Conservation (phyloP, 352 stramenopile species). For the Phytophthora pini region DNA sequence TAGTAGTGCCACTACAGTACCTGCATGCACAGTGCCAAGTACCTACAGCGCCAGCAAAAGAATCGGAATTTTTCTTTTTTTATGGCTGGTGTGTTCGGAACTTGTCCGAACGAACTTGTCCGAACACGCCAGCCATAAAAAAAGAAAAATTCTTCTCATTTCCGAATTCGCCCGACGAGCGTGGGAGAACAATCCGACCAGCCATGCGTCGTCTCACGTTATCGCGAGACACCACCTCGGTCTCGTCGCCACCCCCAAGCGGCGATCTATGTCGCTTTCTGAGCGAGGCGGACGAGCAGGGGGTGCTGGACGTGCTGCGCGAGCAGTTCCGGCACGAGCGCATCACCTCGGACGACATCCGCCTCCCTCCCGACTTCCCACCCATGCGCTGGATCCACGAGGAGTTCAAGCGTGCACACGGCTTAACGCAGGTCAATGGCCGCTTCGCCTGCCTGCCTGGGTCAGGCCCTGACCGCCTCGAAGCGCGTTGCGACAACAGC, state of each 20-base stretch:
- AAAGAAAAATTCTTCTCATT: too few species aligned
- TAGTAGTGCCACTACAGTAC: too few species aligned
- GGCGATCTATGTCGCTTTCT: constrained; percentile 30
- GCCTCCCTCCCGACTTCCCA: constrained; percentile 56
- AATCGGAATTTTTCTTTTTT: too few species aligned
- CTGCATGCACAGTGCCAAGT: too few species aligned
- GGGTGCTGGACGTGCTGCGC: constrained; percentile 52
- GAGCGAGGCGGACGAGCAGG: constrained; percentile 43
- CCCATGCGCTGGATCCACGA: constrained; percentile 52
- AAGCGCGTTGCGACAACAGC: neutral
- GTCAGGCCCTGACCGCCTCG: constrained; percentile 9
- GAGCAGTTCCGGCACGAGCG: constrained; percentile 59
- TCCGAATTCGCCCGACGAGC: neutral
- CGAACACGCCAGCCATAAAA: too few species aligned
- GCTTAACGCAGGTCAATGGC: constrained; percentile 32
- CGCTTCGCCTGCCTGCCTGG: constrained; percentile 6
- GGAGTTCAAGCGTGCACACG: constrained; percentile 49
- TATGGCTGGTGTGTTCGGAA: too few species aligned
- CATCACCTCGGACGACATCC: constrained; percentile 58
- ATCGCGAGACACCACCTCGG: neutral
- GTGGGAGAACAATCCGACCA: constrained; percentile 5
- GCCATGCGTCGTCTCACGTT: neutral
- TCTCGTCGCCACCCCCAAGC: neutral
- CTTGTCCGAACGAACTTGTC: too few species aligned
- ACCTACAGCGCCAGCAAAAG: too few species aligned